These are phyloP conservation scores for Teunomyces barrocoloradensis DNA, from an alignment of 805 yeast genomes.

Conservation along the genomic window DNA sequence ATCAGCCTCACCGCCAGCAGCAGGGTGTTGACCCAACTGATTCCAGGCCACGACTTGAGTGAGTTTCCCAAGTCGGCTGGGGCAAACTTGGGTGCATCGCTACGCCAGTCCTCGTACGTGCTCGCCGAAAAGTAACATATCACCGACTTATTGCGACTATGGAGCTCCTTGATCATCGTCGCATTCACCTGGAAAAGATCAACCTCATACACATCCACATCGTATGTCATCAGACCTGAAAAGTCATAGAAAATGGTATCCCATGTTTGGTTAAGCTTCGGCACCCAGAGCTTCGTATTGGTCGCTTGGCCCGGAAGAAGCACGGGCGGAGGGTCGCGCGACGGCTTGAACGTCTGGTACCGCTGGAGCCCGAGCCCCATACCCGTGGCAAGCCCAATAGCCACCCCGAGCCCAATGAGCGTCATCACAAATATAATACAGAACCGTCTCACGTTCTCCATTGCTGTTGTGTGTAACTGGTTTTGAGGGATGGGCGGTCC, in stretches of 20 bases:
- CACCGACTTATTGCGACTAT: slow-evolving; percentile 17
- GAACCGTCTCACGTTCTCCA: neutral
- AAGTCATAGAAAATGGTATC: neutral
- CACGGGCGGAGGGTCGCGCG: neutral
- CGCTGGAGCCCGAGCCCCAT: neutral
- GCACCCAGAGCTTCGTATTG: neutral
- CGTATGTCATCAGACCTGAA: neutral
- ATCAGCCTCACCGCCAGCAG: slow-evolving; percentile 18
- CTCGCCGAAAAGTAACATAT: slow-evolving; percentile 32
- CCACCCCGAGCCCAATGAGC: neutral
- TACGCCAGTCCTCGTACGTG: slow-evolving; percentile 26
- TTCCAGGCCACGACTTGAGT: slow-evolving; percentile 27
- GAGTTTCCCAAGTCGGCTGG: slow-evolving; percentile 19
- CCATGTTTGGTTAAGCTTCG: neutral
- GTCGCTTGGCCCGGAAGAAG: neutral
- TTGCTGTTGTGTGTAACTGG: too few species aligned
- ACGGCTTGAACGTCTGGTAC: neutral
- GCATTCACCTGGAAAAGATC: slow-evolving; percentile 20
- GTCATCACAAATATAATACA: neutral
- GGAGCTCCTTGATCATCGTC: slow-evolving; percentile 14
- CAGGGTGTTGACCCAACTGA: slow-evolving; percentile 22
- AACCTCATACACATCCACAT: slow-evolving; percentile 4
- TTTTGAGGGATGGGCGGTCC: too few species aligned
- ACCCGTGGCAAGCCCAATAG: neutral
- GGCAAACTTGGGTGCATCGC: slow-evolving; percentile 17